phyloP scores from a whole-genome alignment of 805 yeast species.

The Myxozyma udenii region DNA sequence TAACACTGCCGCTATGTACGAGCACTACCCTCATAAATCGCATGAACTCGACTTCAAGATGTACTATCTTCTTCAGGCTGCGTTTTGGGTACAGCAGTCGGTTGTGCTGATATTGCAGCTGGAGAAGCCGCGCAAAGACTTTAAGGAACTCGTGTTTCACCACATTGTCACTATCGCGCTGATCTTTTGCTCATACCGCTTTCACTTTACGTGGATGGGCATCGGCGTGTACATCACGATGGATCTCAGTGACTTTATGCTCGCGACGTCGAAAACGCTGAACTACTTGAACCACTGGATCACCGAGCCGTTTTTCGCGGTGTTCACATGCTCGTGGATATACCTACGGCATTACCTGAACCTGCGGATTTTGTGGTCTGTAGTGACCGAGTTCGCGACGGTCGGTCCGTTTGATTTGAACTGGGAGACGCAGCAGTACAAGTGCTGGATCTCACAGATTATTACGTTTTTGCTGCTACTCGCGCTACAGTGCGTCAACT shows the following conservation, averaged over 20 bases:
- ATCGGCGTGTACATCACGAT: conserved; percentile 84
- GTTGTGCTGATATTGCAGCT: conserved; percentile 75
- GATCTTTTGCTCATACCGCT: conserved; percentile 82
- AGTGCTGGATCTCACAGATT: conserved; percentile 92
- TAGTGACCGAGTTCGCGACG: conserved; percentile 73
- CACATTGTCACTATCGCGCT: conserved; percentile 87
- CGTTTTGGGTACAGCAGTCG: conserved; percentile 97
- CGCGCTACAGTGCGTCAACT: conserved; percentile 80
- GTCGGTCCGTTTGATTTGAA: conserved; percentile 79
- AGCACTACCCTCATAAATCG: conserved; percentile 74
- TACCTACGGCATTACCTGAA: conserved; percentile 87
- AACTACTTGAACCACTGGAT: conserved; percentile 73
- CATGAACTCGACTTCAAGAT: conserved; percentile 69
- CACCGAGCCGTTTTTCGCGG: conserved; percentile 62
- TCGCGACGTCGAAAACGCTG: conserved; percentile 78
- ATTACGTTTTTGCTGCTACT: conserved; percentile 75
- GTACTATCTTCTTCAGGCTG: conserved; percentile 87
- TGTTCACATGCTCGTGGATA: conserved; percentile 73
- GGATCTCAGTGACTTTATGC: conserved; percentile 91
- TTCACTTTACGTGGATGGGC: conserved; percentile 97
- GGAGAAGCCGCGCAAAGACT: conserved; percentile 95
- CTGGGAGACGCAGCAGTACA: conserved; percentile 89
- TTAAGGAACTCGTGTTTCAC: conserved; percentile 84
- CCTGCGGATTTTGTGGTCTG: conserved; percentile 75
- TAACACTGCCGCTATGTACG: conserved; percentile 77